Evolutionary conservation across 371 early-diverging fungal species (phyloP).

Genomic region (Thermomucor indicae-seudaticae): DNA sequence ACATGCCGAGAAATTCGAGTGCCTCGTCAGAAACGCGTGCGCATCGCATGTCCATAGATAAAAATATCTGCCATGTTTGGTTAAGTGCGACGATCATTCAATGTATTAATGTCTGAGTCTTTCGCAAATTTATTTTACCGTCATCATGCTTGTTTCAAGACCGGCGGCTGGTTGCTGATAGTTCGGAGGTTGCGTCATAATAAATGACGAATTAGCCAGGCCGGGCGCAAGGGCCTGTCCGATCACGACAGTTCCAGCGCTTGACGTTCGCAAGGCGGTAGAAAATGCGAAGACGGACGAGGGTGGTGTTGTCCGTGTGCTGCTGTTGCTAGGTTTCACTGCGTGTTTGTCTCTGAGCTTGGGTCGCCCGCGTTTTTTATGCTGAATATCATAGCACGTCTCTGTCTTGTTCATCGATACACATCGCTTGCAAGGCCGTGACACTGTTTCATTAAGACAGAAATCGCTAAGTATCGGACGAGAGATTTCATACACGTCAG

Average conservation of each 20-base stretch:
- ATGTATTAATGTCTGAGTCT: not conserved
- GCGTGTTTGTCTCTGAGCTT: not conserved
- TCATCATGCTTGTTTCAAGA: slow-evolving; percentile 1
- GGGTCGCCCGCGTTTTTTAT: not conserved
- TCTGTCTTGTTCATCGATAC: not conserved
- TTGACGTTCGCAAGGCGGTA: not conserved
- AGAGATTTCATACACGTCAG: not conserved
- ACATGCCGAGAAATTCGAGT: slow-evolving; percentile 49
- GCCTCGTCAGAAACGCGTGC: slow-evolving; percentile 56
- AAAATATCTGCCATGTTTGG: slow-evolving; percentile 24
- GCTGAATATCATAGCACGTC: not conserved
- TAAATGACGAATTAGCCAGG: slow-evolving; percentile 5
- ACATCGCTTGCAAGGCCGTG: not conserved
- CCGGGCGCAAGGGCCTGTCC: slow-evolving; percentile 6
- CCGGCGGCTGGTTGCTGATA: not conserved
- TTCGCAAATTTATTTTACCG: not conserved
- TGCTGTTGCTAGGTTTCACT: not conserved
- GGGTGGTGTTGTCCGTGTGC: not conserved
- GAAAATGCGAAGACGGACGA: not conserved
- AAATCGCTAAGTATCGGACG: not conserved
- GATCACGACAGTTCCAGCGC: not conserved
- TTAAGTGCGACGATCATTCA: too few species aligned
- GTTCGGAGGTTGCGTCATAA: slow-evolving; percentile 12
- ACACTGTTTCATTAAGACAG: not conserved
- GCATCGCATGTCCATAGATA: slow-evolving; percentile 54